Evolutionary conservation across 2,329 filamentous ascomycete genomes (phyloP), one percentile per base, ranked within the genome.

Genomic region (Claviceps humidiphila): DNA sequence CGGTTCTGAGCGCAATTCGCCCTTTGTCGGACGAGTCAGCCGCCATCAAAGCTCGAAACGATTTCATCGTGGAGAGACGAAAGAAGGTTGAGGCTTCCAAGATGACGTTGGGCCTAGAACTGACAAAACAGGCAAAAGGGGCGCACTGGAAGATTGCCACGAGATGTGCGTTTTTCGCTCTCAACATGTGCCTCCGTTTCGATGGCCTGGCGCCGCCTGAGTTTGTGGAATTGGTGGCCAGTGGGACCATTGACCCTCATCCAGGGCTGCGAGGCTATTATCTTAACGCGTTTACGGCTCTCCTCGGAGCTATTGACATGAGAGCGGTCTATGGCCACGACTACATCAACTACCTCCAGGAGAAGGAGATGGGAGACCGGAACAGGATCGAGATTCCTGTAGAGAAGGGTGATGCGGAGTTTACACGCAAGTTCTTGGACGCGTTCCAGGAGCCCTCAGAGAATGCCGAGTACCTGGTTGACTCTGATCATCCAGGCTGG

Each of bases 71-170:
- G 53, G 80, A 82, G 57, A 86, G 91, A 53, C 80, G 90, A 53
- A 74, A 74, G 50, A 78, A 80, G 54, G 89, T 97, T 4, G 93
- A 98, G 66, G 74, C 77, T 51, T 89, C 87, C 70, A 98, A 98
- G 70, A 74, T 82, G 0, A 78, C 80, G 3, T 71, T 98, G 26
- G 87, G 90, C 0, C 73, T 88, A 51, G 89, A 97, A 64, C 74
- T 98, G 37, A 85, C 90, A 4, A 80, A 85, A 54, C 72, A 85
- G 54, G 87, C 89, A 1, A 83, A 81, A 60, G 80, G 80, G 3
- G 88, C 89, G 0, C 94, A 98, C 64, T 98, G 93, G 93, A 97
- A 95, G 72, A 90, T 95, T 60, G 91, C 91, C 5, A 89, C 83
- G 49, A 79, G 91, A 30, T 95, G 90, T 53, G 87, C 87, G 9